phyloP scores from a whole-genome alignment of 2,329 filamentous ascomycete species.

The Neofusicoccum cordaticola region DNA sequence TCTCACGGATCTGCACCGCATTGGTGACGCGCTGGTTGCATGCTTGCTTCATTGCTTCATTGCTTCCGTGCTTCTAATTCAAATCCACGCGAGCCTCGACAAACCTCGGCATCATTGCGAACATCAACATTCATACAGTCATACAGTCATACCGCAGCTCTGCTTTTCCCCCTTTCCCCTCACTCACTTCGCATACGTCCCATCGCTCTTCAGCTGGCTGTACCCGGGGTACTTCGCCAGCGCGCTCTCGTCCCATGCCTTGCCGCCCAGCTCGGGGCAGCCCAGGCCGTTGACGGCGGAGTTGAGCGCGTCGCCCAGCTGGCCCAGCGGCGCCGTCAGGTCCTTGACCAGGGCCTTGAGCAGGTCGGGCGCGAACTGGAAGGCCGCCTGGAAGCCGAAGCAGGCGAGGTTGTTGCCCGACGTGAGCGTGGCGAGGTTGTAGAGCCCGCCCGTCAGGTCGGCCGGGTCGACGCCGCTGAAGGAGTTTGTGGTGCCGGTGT shows the following conservation, averaged over 20 bases:
- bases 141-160: too few species aligned
- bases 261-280: conserved; percentile 18
- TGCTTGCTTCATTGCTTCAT: too few species aligned
- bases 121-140: too few species aligned
- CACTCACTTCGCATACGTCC: not conserved
- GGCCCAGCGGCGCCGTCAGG: conserved; percentile 30
- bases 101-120: too few species aligned
- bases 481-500: conserved; percentile 33
- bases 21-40: too few species aligned
- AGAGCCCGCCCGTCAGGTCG: conserved; percentile 41
- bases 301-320: conserved; percentile 35
- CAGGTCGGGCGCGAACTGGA: conserved; percentile 43
- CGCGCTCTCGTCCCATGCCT: conserved; percentile 1
- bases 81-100: too few species aligned
- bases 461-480: conserved; percentile 35
- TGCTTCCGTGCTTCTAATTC: too few species aligned
- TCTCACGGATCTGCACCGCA: too few species aligned
- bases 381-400: conserved; percentile 41
- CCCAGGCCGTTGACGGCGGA: conserved; percentile 13
- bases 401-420: conserved; percentile 51
- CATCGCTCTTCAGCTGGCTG: not conserved
- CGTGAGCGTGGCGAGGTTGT: conserved; percentile 42
- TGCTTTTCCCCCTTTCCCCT: not conserved
- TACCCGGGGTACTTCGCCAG: conserved; percentile 7
- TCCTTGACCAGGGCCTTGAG: conserved; percentile 35